A percentile compares a stretch with the other conserved stretches of the same genome.
Conservation (phyloP, 352 stramenopile genomes). For the Phytophthora citrophthora region DNA sequence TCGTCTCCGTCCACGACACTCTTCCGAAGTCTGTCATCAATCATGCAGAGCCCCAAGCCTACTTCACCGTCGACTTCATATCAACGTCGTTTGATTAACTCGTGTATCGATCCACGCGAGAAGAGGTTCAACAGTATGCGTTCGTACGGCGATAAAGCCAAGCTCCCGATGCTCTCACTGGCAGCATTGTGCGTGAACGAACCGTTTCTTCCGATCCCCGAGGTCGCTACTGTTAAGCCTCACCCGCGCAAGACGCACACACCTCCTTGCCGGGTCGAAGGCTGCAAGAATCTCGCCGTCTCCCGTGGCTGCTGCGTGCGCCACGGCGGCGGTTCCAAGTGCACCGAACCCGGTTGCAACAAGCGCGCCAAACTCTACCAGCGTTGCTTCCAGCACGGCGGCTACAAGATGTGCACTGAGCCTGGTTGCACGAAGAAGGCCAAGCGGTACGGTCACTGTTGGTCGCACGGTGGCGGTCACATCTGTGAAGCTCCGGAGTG, state of each 20-base stretch:
- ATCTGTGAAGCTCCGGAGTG: slow-evolving; percentile 64
- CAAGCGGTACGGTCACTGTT: slow-evolving; percentile 72
- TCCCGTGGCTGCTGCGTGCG: slow-evolving; percentile 60
- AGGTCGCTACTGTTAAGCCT: slow-evolving; percentile 25
- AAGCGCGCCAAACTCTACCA: slow-evolving; percentile 75
- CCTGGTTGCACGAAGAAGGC: slow-evolving; percentile 66
- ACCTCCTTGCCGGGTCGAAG: slow-evolving; percentile 61
- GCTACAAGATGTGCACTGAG: slow-evolving; percentile 72
- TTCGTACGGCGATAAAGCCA: slow-evolving; percentile 36
- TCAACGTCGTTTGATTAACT: slow-evolving; percentile 40
- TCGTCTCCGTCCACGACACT: slow-evolving; percentile 33
- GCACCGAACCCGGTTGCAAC: slow-evolving; percentile 49
- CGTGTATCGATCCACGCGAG: slow-evolving; percentile 46
- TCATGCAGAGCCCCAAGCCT: slow-evolving; percentile 29
- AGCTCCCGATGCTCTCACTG: slow-evolving; percentile 41
- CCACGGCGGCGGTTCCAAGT: slow-evolving; percentile 61
- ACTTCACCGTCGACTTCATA: slow-evolving; percentile 28
- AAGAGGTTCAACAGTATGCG: slow-evolving; percentile 44
- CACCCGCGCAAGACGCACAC: slow-evolving; percentile 46
- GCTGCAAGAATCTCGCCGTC: slow-evolving; percentile 65
- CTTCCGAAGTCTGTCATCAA: slow-evolving; percentile 32
- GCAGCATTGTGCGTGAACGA: slow-evolving; percentile 33
- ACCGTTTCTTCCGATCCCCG: slow-evolving; percentile 22
- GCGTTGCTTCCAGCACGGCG: slow-evolving; percentile 70
- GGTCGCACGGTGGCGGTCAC: slow-evolving; percentile 65